These are phyloP conservation scores for Aspergillus floridensis DNA, from an alignment of 2,329 filamentous ascomycete genomes.

Conservation along the genomic window DNA sequence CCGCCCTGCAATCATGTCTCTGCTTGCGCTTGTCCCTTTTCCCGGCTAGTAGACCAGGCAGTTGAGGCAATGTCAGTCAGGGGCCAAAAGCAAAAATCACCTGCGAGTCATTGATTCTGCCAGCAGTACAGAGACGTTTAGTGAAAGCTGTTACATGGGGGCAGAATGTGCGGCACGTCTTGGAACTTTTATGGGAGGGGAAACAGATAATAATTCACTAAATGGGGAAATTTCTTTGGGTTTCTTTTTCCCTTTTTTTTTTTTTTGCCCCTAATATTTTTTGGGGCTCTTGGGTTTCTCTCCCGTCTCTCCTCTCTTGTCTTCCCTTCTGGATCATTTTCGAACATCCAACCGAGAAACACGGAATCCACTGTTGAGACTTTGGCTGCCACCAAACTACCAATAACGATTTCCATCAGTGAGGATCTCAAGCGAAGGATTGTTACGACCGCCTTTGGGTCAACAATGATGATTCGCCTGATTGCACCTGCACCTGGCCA, in stretches of 20 bases:
- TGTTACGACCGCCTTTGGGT: neutral
- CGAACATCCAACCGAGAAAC: conserved; percentile 11
- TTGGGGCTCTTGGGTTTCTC: neutral
- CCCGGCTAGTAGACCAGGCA: neutral
- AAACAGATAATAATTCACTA: neutral
- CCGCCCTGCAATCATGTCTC: conserved; percentile 17
- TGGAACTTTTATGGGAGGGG: neutral
- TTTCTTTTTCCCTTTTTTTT: neutral
- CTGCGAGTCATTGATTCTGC: conserved; percentile 13
- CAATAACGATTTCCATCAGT: conserved; percentile 1
- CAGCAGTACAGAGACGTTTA: neutral
- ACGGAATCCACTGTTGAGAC: conserved; percentile 10
- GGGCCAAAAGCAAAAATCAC: conserved; percentile 3
- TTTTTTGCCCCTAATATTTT: no score
- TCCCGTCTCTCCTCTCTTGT: conserved; percentile 2
- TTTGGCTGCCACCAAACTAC: neutral
- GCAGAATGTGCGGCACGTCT: conserved; percentile 11
- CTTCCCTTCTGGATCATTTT: conserved; percentile 3
- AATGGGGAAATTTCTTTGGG: neutral
- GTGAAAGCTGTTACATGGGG: conserved; percentile 7
- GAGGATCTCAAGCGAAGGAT: conserved; percentile 8
- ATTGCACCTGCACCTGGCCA: neutral
- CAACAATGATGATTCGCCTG: neutral
- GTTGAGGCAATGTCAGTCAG: neutral
- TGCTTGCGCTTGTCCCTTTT: neutral